phyloP scores from a whole-genome alignment of 768 basidiomycete species.

The Leccinum boreale region DNA sequence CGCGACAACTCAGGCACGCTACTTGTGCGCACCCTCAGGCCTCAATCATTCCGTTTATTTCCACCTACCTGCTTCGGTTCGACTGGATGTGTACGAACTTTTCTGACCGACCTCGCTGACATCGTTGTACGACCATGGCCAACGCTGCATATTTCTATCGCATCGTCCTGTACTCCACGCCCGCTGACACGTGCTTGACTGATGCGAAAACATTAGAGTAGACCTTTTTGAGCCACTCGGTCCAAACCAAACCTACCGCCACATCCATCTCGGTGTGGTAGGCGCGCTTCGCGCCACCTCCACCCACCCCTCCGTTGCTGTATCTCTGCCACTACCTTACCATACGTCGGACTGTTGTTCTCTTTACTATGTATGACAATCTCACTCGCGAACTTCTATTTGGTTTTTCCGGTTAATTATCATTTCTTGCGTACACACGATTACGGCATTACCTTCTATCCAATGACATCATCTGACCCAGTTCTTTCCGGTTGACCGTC shows the following conservation, averaged over 20 bases:
- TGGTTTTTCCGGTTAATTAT: slow-evolving; percentile 17
- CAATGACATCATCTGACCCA: slow-evolving; percentile 1
- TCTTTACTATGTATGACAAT: slow-evolving; percentile 16
- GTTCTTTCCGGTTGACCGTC: not conserved
- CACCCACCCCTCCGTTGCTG: not conserved
- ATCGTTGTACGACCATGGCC: slow-evolving; percentile 13
- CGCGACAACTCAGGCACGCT: not conserved
- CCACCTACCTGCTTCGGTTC: not conserved
- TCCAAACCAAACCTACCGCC: not conserved
- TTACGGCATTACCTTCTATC: slow-evolving; percentile 6
- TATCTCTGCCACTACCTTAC: not conserved
- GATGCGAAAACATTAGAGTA: slow-evolving; percentile 10
- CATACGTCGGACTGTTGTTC: slow-evolving; percentile 6
- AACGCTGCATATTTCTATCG: slow-evolving; percentile 4
- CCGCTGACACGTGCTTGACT: not conserved
- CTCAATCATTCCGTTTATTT: not conserved
- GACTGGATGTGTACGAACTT: slow-evolving; percentile 6
- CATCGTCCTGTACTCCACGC: slow-evolving; percentile 1
- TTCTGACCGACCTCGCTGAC: slow-evolving; percentile 5
- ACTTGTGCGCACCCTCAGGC: not conserved
- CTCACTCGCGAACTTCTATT: slow-evolving; percentile 2
- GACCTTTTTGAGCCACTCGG: slow-evolving; percentile 1
- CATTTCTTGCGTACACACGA: slow-evolving; percentile 16
- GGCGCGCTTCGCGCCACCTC: not conserved
- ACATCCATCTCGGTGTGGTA: not conserved